Evolutionary conservation across 2,329 filamentous ascomycete species (phyloP), one percentile per base, ranked within the genome.

Genomic region (Neofusicoccum umdonicola): DNA sequence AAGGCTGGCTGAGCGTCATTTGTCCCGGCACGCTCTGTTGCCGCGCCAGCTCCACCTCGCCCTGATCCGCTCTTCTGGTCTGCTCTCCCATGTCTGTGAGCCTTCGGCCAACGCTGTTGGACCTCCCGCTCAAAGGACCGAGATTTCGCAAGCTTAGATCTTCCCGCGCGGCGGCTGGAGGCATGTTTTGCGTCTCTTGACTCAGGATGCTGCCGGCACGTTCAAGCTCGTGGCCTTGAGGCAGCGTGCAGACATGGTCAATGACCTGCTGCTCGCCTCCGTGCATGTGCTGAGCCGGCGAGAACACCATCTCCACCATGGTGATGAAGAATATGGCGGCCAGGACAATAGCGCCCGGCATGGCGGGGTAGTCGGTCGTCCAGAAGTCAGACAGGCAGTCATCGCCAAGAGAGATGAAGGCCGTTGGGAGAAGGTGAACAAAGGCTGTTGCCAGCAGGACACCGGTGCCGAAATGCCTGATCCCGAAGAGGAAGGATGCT

Each of bases 261-360:
- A 88, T 85, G 70, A 86, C 89, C 41, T 7, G 7, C 71, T 85
- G 84, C 74, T 85, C 81, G 15, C 77, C 82, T 68, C 81, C 37
- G 17, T 51, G 37, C 37, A 31, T 17, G n/a, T 57, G 39, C n/a
- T 22, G 37, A 4, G 22, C 52, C 60, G 89, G 90, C 0, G 92
- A 92, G 69, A 97, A 88, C 75, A 92, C 92, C 79, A 95, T 96
- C 77, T 98, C 94, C 58, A 97, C 85, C 2, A 87, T 86, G 7
- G 96, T 91, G 2, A 97, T 93, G 4, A 90, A 80, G 66, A 80
- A 78, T 22, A 80, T 75, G 0, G 76, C 71, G 2, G 69, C 68
- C 76, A 78, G 76, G 41, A 74, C 75, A 54, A 78, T 72, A 3
- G 77, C 65, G 19, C 76, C 76, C 7, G 76, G 74, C 73, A 77